Base-by-base conservation (phyloP, 1,139 yeast genomes). In the Yamadazyma buinensis region DNA sequence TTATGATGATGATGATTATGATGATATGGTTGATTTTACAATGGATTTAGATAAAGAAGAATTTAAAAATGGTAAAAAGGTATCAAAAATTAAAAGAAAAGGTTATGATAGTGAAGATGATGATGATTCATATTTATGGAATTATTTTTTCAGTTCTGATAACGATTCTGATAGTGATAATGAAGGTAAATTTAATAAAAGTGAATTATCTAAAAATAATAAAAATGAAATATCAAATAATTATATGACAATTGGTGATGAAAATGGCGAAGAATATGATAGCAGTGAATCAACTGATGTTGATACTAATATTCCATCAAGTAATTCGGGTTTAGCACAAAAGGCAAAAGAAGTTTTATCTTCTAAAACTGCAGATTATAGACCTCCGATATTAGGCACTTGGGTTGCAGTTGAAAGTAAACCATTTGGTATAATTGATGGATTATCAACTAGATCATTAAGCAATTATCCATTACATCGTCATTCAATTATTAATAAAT, bases 381-480 rank as follows among this genome's bases (percentile, higher is more conserved):
- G 95, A 36, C 97, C 97, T 2, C 98, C 98, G 2, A 75, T 86
- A 18, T 66, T 92, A 39, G 97, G 97, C 0, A 83, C 95, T 1
- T 92, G 97, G 95, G 78, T 82, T 11, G 84, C 95, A 19, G 55
- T 73, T 5, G 85, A 80, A 40, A 75, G 76, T 34, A 80, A 86
- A 48, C 97, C 96, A 0, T 87, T 84, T 59, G 95, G 96, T 19
- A 87, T 92, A 39, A 90, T 92, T 48, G 97, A 92, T 55, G 97
- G 98, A 5, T 69, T 86, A 23, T 80, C 95, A 1, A 92, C 97
- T 0, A 69, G 96, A 37, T 81, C 95, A 2, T 66, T 88, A 37
- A 59, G 44, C 5, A 35, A 31, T 17, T 7, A 24, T 12, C 10
- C 7, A 11, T 20, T 13, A 19, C 25, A 21, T 14, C 22, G 33